Evolutionary conservation across 2,329 filamentous ascomycete species (phyloP).

Genomic region (Sphaerulina populicola): DNA sequence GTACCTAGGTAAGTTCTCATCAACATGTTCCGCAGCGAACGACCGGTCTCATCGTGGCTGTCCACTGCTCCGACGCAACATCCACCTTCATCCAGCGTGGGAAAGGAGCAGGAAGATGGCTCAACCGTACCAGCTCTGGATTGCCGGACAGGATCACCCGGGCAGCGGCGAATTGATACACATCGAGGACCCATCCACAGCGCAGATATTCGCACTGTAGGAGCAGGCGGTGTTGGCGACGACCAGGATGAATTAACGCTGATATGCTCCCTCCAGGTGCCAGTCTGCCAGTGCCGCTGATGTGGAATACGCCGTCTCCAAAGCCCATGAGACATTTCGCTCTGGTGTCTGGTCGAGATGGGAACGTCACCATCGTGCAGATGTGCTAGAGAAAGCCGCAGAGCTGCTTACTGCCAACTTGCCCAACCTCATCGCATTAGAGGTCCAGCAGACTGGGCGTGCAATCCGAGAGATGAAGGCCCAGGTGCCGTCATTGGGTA

Average conservation of each 20-base stretch:
- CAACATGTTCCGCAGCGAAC: background rate
- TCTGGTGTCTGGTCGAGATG: slow-evolving; percentile 52
- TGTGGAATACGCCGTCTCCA: slow-evolving; percentile 60
- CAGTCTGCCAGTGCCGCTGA: slow-evolving; percentile 59
- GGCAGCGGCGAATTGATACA: slow-evolving; percentile 31
- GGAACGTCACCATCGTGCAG: slow-evolving; percentile 51
- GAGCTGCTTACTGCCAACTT: slow-evolving; percentile 47
- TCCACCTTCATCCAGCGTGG: background rate
- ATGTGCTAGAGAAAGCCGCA: slow-evolving; percentile 55
- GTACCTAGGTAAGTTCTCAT: too few species aligned
- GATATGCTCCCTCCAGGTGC: slow-evolving; percentile 34
- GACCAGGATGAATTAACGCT: background rate
- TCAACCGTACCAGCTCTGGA: slow-evolving; percentile 3
- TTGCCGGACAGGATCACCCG: slow-evolving; percentile 6
- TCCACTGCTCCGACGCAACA: background rate
- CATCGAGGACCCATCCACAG: slow-evolving; percentile 48
- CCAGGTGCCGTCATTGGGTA: slow-evolving; percentile 53
- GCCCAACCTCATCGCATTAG: slow-evolving; percentile 51
- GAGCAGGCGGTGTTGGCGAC: background rate
- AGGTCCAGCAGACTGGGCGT: slow-evolving; percentile 61
- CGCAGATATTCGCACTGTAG: slow-evolving; percentile 46
- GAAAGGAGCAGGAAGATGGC: background rate
- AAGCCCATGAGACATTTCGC: slow-evolving; percentile 60
- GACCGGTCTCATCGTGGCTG: too few species aligned
- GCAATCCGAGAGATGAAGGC: slow-evolving; percentile 62